These are phyloP conservation scores for Cyberlindnera japonica DNA, from an alignment of 805 yeast genomes.

Conservation along the genomic window DNA sequence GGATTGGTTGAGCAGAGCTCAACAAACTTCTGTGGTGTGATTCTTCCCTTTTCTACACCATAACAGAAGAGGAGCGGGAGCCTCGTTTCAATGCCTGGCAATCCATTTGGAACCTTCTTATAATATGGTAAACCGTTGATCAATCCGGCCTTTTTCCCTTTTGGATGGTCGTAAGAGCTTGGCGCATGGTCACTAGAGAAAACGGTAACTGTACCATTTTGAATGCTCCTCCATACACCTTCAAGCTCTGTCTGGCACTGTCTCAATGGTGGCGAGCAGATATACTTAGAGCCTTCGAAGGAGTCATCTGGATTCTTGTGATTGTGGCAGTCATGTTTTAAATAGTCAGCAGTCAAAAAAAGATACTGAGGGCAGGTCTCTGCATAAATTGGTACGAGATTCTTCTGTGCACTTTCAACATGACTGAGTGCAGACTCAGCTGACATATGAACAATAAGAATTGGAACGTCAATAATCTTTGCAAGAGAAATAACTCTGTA, in stretches of 20 bases:
- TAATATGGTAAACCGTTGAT: slow-evolving; percentile 39
- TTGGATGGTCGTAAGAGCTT: slow-evolving; percentile 36
- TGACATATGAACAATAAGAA: slow-evolving; percentile 47
- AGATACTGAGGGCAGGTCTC: slow-evolving; percentile 51
- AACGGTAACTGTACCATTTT: slow-evolving; percentile 46
- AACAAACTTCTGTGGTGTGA: slow-evolving; percentile 40
- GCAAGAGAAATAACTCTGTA: slow-evolving; percentile 44
- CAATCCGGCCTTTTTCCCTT: slow-evolving; percentile 42
- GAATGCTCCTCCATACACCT: slow-evolving; percentile 43
- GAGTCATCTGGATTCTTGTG: slow-evolving; percentile 29
- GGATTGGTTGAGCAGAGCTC: slow-evolving; percentile 44
- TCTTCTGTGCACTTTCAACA: slow-evolving; percentile 41
- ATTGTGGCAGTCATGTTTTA: slow-evolving; percentile 29
- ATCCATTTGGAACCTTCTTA: slow-evolving; percentile 44
- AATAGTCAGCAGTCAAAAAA: slow-evolving; percentile 37
- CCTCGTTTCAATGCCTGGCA: slow-evolving; percentile 48
- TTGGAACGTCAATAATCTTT: slow-evolving; percentile 41
- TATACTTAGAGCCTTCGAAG: slow-evolving; percentile 46
- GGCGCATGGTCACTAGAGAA: slow-evolving; percentile 47
- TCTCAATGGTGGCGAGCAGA: slow-evolving; percentile 49
- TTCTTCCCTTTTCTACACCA: slow-evolving; percentile 40
- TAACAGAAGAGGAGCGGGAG: slow-evolving; percentile 40
- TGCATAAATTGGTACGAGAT: slow-evolving; percentile 40
- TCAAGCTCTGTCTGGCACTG: slow-evolving; percentile 36
- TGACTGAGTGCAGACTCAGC: slow-evolving; percentile 38